These are phyloP conservation scores for Globisporangium canariense DNA, from an alignment of 352 stramenopile genomes.

Conservation along the genomic window DNA sequence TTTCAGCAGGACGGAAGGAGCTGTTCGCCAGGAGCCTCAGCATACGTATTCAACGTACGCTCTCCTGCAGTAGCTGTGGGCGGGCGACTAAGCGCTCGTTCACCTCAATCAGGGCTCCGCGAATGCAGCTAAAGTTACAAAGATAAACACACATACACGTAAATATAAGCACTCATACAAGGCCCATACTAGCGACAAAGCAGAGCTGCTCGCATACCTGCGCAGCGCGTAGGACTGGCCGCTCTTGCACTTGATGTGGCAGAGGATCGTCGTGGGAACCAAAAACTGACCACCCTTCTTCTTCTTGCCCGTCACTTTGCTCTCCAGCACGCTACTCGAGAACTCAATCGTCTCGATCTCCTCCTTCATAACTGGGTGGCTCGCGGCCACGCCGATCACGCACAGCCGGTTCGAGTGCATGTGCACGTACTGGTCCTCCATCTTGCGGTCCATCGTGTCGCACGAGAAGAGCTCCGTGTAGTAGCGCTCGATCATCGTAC, in stretches of 20 bases:
- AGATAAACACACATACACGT: background rate
- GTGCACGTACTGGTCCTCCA: conserved; percentile 85
- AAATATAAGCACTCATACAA: background rate
- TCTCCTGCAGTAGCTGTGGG: conserved; percentile 61
- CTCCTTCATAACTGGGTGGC: conserved; percentile 66
- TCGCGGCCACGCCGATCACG: conserved; percentile 67
- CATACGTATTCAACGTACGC: conserved; percentile 9
- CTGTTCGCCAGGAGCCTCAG: background rate
- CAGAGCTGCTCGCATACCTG: conserved; percentile 21
- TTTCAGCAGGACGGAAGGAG: background rate
- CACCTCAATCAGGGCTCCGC: conserved; percentile 72
- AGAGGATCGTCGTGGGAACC: conserved; percentile 60
- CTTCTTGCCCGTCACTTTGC: conserved; percentile 82
- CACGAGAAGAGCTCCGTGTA: conserved; percentile 85
- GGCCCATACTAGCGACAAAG: background rate
- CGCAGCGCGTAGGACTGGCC: conserved; percentile 58
- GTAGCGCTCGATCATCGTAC: conserved; percentile 86
- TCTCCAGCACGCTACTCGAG: conserved; percentile 56
- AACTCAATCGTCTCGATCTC: conserved; percentile 65
- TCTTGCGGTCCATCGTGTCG: conserved; percentile 63
- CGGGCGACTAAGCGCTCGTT: conserved; percentile 63
- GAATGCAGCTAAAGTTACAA: conserved; percentile 54
- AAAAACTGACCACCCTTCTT: conserved; percentile 83
- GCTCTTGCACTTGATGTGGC: conserved; percentile 62
- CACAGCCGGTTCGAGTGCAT: conserved; percentile 90